Evolutionary conservation across 352 stramenopile genomes (phyloP), one percentile per base, ranked within the genome.

Genomic region (Phytophthora sojae): DNA sequence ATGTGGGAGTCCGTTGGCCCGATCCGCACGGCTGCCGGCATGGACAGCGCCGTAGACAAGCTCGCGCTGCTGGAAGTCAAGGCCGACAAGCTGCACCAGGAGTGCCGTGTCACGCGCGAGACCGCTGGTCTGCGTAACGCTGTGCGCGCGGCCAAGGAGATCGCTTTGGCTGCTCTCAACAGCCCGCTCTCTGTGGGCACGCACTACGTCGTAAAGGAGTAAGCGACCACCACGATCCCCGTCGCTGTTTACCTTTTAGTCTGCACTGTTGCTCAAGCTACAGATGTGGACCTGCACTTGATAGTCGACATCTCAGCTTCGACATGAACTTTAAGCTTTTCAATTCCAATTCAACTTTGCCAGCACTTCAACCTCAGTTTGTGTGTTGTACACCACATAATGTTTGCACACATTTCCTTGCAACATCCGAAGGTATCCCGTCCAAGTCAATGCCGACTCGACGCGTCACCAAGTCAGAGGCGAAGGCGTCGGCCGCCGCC

Each of bases 1-100:
- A 98, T 99, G 93, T 99, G 96, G 96, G 92, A 98, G 61, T 82
- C 96, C 35, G 94, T 99, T 1, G 96, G 96, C 7, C 88, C 97
- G 2, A 85, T 98, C 45, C 93, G 96, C 21, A 97, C 88, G 23
- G 60, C 75, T 15, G 73, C 74, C 2, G 93, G 92, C 19, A 89
- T 98, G 64, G 67, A 83, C 12, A 81, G 72, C 23, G 96, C 92
- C 0, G 73, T 97, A 8, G 86, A 96, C 51, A 86, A 92, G 53
- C 86, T 99, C 29, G 71, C 71, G 29, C 78, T 91, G 11, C 83
- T 98, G 19, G 81, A 91, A 54, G 69, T 86, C 7, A 87, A 97
- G 69, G 88, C 89, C 3, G 80, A 90, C 69, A 81, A 87, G 56
- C 73, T 98, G 30, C 95, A 94, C 71, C 72, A 80, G n/a, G 74